These are phyloP conservation scores for Vigna trinervia DNA, from an alignment of 306 rosid species.

Conservation along the genomic window DNA sequence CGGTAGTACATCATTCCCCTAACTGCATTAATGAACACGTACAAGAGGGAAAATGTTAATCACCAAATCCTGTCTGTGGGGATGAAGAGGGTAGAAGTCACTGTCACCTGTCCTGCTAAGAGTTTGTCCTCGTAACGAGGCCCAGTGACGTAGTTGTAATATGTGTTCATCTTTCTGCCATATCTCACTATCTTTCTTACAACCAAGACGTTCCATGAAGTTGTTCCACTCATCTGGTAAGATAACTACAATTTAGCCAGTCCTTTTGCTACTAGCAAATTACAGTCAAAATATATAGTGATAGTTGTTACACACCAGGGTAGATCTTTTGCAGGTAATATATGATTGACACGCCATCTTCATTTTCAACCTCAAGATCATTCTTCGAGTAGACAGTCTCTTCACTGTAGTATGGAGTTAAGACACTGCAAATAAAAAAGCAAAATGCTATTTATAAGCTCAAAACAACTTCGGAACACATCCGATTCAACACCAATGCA, in stretches of 20 bases:
- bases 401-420: conserved; percentile 98
- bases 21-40: conserved; percentile 61
- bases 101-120: conserved; percentile 86
- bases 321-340: conserved; percentile 95
- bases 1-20: conserved; percentile 99
- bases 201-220: conserved; percentile 90
- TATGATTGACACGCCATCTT: conserved; percentile 94
- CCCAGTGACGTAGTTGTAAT: conserved; percentile 97
- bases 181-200: conserved; percentile 82
- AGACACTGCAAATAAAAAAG: conserved; percentile 63
- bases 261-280: conserved; percentile 32
- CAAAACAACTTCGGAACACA: conserved; percentile 31
- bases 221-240: conserved; percentile 93
- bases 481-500: conserved; percentile 11
- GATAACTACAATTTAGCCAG: conserved; percentile 36
- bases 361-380: conserved; percentile 96
- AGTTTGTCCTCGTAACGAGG: conserved; percentile 94
- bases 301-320: conserved; percentile 73
- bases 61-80: conserved; percentile 31
- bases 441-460: conserved; percentile 32
- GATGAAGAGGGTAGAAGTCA: conserved; percentile 28
- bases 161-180: conserved; percentile 89
- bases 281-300: conserved; percentile 35
- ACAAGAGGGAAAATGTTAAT: conserved; percentile 38
- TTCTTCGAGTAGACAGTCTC: conserved; percentile 93